A percentile compares a stretch with the other conserved stretches of the same genome.
phyloP scores from a whole-genome alignment of 768 basidiomycete genomes.

The Jaapia argillacea region DNA sequence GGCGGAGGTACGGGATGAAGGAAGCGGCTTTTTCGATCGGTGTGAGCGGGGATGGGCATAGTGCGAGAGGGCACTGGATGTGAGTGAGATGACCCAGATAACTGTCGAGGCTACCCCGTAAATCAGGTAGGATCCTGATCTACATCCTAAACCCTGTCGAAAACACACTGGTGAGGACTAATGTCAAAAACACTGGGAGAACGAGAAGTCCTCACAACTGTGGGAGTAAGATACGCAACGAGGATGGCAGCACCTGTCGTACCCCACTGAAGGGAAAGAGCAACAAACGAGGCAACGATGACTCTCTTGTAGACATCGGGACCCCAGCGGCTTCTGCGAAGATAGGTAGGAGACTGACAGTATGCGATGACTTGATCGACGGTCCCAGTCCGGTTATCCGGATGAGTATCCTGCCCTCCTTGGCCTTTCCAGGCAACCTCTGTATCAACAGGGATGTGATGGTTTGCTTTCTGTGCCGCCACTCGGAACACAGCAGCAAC shows the following conservation, averaged over 20 bases:
- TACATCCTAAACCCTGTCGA: constrained; percentile 22
- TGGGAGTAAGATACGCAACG: constrained; percentile 20
- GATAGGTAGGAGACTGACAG: constrained; percentile 4
- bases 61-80: constrained; percentile 13
- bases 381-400: too few relatives aligned
- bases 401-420: too few relatives aligned
- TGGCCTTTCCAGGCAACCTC: too few relatives aligned
- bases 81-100: constrained; percentile 20
- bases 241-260: constrained; percentile 20
- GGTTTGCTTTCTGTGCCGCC: background rate
- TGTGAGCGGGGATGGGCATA: background rate
- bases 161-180: background rate
- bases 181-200: background rate
- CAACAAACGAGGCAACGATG: constrained; percentile 18
- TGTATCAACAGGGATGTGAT: background rate
- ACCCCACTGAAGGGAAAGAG: constrained; percentile 23
- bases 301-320: constrained; percentile 16
- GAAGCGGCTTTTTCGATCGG: too few relatives aligned
- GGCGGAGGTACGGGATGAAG: too few relatives aligned
- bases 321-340: constrained; percentile 11
- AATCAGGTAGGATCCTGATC: constrained; percentile 20
- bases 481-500: background rate
- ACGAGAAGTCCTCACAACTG: constrained; percentile 13
- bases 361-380: too few relatives aligned
- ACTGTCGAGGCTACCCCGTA: constrained; percentile 19